phyloP scores from a whole-genome alignment of 164 flowering plant species.

The Stephania yunnanensis region DNA sequence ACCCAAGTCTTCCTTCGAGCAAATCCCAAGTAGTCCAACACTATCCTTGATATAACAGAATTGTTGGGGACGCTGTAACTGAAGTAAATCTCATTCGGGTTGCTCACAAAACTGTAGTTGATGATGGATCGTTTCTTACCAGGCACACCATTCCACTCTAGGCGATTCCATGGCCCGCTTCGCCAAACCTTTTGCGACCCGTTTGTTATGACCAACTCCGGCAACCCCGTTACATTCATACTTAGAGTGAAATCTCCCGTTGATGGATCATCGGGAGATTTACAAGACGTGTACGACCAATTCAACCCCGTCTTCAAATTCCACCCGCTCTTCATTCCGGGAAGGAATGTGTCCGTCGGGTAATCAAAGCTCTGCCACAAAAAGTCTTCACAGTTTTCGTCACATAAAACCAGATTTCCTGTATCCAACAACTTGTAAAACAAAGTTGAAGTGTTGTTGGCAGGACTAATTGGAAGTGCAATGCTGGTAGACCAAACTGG shows the following conservation, averaged over 20 bases:
- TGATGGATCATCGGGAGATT: not conserved
- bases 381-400: not conserved
- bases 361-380: constrained; percentile 1
- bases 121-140: not conserved
- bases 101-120: constrained; percentile 9
- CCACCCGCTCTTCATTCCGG: constrained; percentile 27
- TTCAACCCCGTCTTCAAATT: constrained; percentile 32
- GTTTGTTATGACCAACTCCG: constrained; percentile 20
- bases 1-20: constrained; percentile 1
- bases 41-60: constrained; percentile 4
- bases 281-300: constrained; percentile 27
- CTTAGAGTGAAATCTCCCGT: constrained; percentile 21
- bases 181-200: constrained; percentile 14
- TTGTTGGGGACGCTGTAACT: not conserved
- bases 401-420: constrained; percentile 40
- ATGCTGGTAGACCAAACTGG: constrained; percentile 29
- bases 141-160: constrained; percentile 18
- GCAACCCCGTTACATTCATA: constrained; percentile 23
- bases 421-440: constrained; percentile 28
- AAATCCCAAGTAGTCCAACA: not conserved
- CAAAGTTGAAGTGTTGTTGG: constrained; percentile 11
- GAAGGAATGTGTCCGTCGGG: not conserved
- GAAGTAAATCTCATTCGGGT: constrained; percentile 5
- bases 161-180: constrained; percentile 22
- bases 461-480: not conserved